phyloP scores from a whole-genome alignment of 345 rosid genomes.

The Capsella bursapastoris region DNA sequence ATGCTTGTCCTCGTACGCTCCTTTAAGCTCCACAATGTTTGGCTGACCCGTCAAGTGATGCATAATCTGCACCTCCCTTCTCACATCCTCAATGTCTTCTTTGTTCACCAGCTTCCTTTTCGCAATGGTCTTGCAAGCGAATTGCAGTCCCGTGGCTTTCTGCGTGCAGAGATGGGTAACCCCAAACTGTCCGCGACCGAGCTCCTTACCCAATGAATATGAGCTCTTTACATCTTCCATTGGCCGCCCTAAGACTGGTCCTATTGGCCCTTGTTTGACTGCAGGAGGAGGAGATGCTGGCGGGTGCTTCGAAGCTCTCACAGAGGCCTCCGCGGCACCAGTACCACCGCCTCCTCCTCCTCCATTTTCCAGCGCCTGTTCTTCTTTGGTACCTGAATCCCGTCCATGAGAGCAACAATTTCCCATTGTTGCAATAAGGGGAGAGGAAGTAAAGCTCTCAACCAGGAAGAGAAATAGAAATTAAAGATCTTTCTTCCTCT shows the following conservation, averaged over 20 bases:
- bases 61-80: conserved; percentile 95
- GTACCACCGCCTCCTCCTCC: conserved; percentile 15
- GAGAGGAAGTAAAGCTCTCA: conserved; percentile 37
- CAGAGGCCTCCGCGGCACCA: conserved; percentile 17
- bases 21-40: conserved; percentile 90
- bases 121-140: conserved; percentile 91
- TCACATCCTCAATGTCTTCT: conserved; percentile 91
- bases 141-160: conserved; percentile 72
- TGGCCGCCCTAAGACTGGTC: conserved; percentile 83
- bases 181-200: conserved; percentile 93
- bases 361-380: conserved; percentile 40
- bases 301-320: conserved; percentile 33
- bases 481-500: conserved; percentile 35
- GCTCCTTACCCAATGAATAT: conserved; percentile 78
- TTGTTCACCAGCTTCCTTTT: conserved; percentile 83
- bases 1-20: conserved; percentile 92
- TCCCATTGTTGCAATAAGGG: conserved; percentile 61
- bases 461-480: conserved; percentile 28
- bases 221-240: conserved; percentile 85
- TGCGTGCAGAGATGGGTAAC: conserved; percentile 83
- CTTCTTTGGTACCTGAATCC: conserved; percentile 44
- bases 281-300: conserved; percentile 45
- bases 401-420: conserved; percentile 71
- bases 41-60: conserved; percentile 89
- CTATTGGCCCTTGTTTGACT: conserved; percentile 55